These are phyloP conservation scores for Bassia scoparia DNA, from an alignment of 148 eudicot species.

Conservation along the genomic window DNA sequence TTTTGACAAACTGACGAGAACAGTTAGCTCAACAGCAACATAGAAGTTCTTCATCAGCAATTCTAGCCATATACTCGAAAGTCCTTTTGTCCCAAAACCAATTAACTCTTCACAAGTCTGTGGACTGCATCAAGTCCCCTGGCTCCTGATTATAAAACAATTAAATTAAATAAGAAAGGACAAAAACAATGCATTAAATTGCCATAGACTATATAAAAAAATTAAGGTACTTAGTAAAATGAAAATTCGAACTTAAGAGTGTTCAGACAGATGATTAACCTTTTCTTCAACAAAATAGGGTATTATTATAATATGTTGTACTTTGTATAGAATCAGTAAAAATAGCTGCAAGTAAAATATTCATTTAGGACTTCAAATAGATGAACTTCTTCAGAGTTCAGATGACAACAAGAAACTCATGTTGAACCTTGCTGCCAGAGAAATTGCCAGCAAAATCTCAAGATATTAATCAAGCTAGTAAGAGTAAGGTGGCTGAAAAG, in stretches of 20 bases:
- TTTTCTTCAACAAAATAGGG: too few relatives aligned
- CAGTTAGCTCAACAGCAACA: slow-evolving; percentile 89
- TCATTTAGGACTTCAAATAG: too few relatives aligned
- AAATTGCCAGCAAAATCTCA: too few relatives aligned
- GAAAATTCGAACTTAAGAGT: neutral
- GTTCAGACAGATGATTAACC: too few relatives aligned
- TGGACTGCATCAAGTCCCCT: slow-evolving; percentile 98
- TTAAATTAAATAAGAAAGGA: neutral
- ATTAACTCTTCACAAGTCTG: slow-evolving; percentile 67
- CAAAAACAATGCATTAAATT: neutral
- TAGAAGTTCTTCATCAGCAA: slow-evolving; percentile 89
- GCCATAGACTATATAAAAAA: neutral
- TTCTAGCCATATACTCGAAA: slow-evolving; percentile 65
- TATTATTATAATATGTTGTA: too few relatives aligned
- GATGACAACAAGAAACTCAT: too few relatives aligned
- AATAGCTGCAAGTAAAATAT: too few relatives aligned
- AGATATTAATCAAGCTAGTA: too few relatives aligned
- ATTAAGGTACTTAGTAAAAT: neutral
- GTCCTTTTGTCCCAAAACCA: slow-evolving; percentile 87
- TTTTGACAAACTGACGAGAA: slow-evolving; percentile 70
- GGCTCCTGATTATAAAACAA: slow-evolving; percentile 54
- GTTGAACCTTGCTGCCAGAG: too few relatives aligned
- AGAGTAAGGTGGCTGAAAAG: too few relatives aligned
- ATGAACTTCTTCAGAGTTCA: too few relatives aligned
- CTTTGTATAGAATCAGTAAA: too few relatives aligned